Evolutionary conservation across 2,329 filamentous ascomycete species (phyloP).

Genomic region (Fusarium sp.): DNA sequence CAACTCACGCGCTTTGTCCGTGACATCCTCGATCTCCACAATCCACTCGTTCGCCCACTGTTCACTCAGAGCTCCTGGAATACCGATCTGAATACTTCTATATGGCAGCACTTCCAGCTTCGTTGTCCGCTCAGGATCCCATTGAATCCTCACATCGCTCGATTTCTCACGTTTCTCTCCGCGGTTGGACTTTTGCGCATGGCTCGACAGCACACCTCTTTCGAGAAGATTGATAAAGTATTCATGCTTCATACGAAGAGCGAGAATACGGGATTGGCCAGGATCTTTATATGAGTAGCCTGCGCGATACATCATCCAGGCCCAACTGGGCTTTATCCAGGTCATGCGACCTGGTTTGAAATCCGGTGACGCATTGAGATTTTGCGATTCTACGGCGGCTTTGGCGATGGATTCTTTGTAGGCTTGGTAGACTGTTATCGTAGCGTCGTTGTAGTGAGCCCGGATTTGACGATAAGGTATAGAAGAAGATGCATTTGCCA

Average conservation of each 20-base stretch:
- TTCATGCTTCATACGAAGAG: conserved; percentile 63
- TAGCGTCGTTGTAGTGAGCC: conserved; percentile 59
- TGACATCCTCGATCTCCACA: conserved; percentile 67
- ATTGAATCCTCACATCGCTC: conserved; percentile 65
- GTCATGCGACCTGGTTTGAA: conserved; percentile 69
- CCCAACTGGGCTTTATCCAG: conserved; percentile 73
- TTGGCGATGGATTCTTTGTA: conserved; percentile 65
- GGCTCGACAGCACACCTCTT: conserved; percentile 49
- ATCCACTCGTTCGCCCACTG: conserved; percentile 64
- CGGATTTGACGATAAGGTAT: conserved; percentile 63
- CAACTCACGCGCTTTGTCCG: conserved; percentile 60
- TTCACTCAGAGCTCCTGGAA: conserved; percentile 59
- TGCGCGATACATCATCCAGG: conserved; percentile 72
- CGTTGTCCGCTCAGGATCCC: conserved; percentile 69
- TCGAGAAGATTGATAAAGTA: conserved; percentile 62
- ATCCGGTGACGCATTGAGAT: conserved; percentile 62
- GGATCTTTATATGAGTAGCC: conserved; percentile 69
- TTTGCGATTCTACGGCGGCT: conserved; percentile 62
- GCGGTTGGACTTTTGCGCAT: conserved; percentile 20
- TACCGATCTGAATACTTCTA: conserved; percentile 71
- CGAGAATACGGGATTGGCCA: conserved; percentile 66
- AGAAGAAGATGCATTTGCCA: conserved; percentile 24
- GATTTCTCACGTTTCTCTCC: conserved; percentile 44
- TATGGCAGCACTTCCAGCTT: conserved; percentile 58
- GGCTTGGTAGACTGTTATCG: conserved; percentile 72